A percentile compares a stretch with the other conserved stretches of the same genome.
Conservation (phyloP, 2,329 filamentous ascomycete genomes). For the Sphaerulina vaccinii region DNA sequence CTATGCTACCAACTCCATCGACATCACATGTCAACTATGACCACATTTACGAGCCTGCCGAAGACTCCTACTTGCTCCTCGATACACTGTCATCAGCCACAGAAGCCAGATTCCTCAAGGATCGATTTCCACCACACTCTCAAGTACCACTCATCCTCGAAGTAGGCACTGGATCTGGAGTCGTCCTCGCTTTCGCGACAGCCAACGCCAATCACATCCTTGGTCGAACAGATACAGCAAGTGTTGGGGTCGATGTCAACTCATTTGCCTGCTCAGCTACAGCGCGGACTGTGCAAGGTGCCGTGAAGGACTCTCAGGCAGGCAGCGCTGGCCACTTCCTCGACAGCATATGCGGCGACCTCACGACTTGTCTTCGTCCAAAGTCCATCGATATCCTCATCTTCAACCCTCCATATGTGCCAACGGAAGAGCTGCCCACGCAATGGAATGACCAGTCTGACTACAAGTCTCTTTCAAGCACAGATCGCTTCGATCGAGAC, state of each 20-base stretch:
- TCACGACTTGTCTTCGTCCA: constrained; percentile 60
- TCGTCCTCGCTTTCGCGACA: constrained; percentile 84
- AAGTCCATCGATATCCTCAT: constrained; percentile 75
- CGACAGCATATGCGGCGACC: constrained; percentile 67
- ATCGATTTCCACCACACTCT: constrained; percentile 53
- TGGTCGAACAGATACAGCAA: constrained; percentile 66
- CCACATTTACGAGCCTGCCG: constrained; percentile 89
- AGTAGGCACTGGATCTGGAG: constrained; percentile 85
- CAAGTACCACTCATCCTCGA: constrained; percentile 67
- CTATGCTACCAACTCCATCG: constrained; percentile 88
- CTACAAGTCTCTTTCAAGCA: constrained; percentile 10
- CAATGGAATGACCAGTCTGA: constrained; percentile 7
- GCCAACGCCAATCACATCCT: constrained; percentile 74
- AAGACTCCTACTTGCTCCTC: constrained; percentile 91
- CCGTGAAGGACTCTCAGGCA: constrained; percentile 40
- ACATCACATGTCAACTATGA: constrained; percentile 89
- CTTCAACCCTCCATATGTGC: constrained; percentile 97
- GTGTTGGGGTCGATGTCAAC: constrained; percentile 82
- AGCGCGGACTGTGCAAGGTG: constrained; percentile 60
- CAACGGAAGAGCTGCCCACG: constrained; percentile 70
- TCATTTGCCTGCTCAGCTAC: constrained; percentile 78
- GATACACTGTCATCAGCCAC: constrained; percentile 76
- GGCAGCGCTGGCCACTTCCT: constrained; percentile 54
- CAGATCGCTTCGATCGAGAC: constrained; percentile 67
- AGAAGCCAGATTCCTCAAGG: constrained; percentile 67